Evolutionary conservation across 179 eudicot genomes (phyloP).

Genomic region (Actinidia chinensis): DNA sequence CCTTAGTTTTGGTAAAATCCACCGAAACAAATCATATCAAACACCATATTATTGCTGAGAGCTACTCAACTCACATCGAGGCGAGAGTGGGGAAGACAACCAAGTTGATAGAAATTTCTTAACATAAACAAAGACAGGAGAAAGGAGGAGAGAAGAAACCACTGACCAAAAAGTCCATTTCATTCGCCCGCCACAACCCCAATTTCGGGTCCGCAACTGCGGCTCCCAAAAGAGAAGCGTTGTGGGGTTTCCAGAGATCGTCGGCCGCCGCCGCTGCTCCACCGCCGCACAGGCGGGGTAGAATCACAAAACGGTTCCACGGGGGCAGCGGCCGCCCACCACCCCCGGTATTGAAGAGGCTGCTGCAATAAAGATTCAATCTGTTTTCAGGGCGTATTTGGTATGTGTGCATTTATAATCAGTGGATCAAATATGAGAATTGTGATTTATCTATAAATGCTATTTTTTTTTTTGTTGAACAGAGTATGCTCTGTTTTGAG

Average conservation of each 20-base stretch:
- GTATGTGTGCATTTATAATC: constrained; percentile 40
- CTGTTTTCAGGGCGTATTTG: constrained; percentile 65
- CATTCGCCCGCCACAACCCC: constrained; percentile 30
- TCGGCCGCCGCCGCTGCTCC: constrained; percentile 38
- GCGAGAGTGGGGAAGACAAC: constrained; percentile 68
- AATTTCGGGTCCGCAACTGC: constrained; percentile 37
- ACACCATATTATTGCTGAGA: too few species aligned
- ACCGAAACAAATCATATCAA: too few species aligned
- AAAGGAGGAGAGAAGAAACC: constrained; percentile 29
- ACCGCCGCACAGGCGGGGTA: constrained; percentile 18
- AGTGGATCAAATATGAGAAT: background rate
- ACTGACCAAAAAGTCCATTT: background rate
- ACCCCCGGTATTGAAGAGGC: constrained; percentile 37
- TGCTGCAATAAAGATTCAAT: constrained; percentile 73
- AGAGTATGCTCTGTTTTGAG: too few species aligned
- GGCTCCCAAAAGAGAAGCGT: constrained; percentile 69
- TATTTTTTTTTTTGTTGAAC: too few species aligned
- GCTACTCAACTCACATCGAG: too few species aligned
- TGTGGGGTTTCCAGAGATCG: constrained; percentile 87
- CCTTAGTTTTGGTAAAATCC: too few species aligned
- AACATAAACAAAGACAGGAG: constrained; percentile 34
- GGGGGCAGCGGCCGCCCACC: constrained; percentile 23
- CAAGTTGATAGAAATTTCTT: constrained; percentile 63
- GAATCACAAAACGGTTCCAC: constrained; percentile 26
- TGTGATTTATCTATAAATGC: too few species aligned